These are phyloP conservation scores for Fusarium torulosum DNA, from an alignment of 2,329 filamentous ascomycete species.

Conservation along the genomic window DNA sequence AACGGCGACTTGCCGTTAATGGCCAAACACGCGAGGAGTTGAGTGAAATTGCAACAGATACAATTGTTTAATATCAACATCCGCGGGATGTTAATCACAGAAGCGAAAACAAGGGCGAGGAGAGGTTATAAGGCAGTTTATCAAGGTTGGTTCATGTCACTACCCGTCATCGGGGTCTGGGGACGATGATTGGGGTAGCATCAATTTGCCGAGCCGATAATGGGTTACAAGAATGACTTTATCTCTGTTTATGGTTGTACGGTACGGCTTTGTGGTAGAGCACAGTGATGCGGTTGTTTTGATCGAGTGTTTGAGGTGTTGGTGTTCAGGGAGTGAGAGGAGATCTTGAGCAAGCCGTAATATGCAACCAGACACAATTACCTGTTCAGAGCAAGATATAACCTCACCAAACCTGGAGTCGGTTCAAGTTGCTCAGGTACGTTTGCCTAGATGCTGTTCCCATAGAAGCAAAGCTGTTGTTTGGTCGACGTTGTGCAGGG, in stretches of 20 bases:
- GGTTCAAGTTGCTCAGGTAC: too few species aligned
- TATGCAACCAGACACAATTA: background rate
- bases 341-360: background rate
- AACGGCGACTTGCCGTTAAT: constrained; percentile 14
- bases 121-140: constrained; percentile 18
- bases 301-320: background rate
- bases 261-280: constrained; percentile 3
- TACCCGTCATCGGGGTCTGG: constrained; percentile 22
- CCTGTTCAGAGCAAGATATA: too few species aligned
- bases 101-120: background rate
- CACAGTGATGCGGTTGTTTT: background rate
- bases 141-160: constrained; percentile 35
- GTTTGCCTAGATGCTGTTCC: too few species aligned
- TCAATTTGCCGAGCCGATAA: constrained; percentile 34
- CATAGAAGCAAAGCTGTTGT: too few species aligned
- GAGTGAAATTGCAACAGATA: background rate
- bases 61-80: background rate
- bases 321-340: background rate
- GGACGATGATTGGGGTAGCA: constrained; percentile 25
- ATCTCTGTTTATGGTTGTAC: constrained; percentile 14
- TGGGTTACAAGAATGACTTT: constrained; percentile 13
- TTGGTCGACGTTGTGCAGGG: too few species aligned
- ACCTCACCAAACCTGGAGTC: too few species aligned
- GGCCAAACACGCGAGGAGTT: constrained; percentile 1
- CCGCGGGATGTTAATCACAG: background rate